Percentiles rank a stretch among this genome's conserved stretches.
Conservation (phyloP, 2,329 filamentous ascomycete species). For the Colletotrichum theobromicola region DNA sequence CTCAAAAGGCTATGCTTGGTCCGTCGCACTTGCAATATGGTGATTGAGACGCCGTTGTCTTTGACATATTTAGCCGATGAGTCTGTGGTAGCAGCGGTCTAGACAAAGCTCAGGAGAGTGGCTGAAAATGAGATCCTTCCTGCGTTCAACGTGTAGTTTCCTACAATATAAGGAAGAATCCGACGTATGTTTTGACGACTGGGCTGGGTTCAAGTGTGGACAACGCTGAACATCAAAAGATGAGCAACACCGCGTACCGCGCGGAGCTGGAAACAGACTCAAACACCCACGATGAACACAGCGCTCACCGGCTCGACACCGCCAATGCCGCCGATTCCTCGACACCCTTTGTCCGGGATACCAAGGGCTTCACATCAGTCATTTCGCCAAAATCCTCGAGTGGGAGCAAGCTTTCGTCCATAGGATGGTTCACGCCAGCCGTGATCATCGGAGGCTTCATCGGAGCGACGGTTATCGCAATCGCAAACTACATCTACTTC, state of each 20-base stretch:
- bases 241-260: background rate
- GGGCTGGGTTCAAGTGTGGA: background rate
- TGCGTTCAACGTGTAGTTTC: background rate
- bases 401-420: background rate
- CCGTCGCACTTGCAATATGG: background rate
- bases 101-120: background rate
- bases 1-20: background rate
- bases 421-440: background rate
- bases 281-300: background rate
- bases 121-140: background rate
- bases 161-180: background rate
- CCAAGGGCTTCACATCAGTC: background rate
- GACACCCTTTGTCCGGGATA: background rate
- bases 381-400: background rate
- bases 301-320: background rate
- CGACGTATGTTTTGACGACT: background rate
- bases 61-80: background rate
- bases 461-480: background rate
- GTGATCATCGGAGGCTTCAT: background rate
- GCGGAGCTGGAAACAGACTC: background rate
- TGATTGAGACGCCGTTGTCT: background rate
- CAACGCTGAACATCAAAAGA: background rate
- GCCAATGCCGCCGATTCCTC: background rate
- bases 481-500: background rate
- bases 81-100: background rate